These are phyloP conservation scores for Fusarium dimerum DNA, from an alignment of 2,329 filamentous ascomycete genomes.

Conservation along the genomic window DNA sequence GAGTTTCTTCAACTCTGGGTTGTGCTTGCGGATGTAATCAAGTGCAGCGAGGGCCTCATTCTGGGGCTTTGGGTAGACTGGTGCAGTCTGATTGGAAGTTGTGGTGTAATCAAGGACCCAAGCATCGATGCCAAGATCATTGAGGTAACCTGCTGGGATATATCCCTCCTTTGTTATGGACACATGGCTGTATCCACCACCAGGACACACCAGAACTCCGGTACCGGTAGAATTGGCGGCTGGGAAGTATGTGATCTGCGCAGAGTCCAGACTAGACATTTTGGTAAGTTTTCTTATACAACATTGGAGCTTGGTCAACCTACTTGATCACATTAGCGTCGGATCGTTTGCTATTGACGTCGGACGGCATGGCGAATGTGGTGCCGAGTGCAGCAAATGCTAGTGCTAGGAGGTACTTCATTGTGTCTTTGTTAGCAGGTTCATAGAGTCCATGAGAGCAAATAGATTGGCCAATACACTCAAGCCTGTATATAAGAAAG, in stretches of 20 bases:
- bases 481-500: too few relatives aligned
- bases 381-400: too few relatives aligned
- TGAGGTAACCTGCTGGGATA: conserved; percentile 13
- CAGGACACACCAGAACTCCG: conserved; percentile 14
- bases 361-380: too few relatives aligned
- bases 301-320: too few relatives aligned
- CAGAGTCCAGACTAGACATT: conserved; percentile 1
- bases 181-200: conserved; percentile 13
- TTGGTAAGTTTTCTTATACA: neutral
- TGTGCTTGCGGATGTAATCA: conserved; percentile 10
- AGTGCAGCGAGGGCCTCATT: conserved; percentile 15
- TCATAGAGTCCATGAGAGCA: too few relatives aligned
- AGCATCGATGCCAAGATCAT: conserved; percentile 17
- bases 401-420: too few relatives aligned
- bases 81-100: conserved; percentile 6
- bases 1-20: conserved; percentile 3
- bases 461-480: too few relatives aligned
- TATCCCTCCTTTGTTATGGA: conserved; percentile 14
- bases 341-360: too few relatives aligned
- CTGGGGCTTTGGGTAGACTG: conserved; percentile 13
- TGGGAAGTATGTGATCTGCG: conserved; percentile 7
- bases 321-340: too few relatives aligned
- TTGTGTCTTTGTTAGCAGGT: too few relatives aligned
- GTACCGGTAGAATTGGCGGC: conserved; percentile 12
- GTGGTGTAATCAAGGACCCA: conserved; percentile 21